Percentiles rank a stretch among this genome's conserved stretches.
Conservation (phyloP, 164 flowering plant genomes). For the Litsea cubeba region DNA sequence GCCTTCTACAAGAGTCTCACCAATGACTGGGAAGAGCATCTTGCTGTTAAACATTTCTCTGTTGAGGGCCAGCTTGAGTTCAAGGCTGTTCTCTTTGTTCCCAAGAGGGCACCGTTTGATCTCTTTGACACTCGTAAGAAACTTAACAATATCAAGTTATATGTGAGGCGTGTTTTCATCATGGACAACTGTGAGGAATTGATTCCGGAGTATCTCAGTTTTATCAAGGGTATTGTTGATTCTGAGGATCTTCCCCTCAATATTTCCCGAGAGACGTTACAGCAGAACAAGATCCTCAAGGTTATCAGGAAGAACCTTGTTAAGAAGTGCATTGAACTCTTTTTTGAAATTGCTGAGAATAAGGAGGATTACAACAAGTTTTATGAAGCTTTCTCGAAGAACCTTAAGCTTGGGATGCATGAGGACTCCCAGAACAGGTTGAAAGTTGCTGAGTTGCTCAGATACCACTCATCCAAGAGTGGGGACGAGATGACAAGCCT, state of each 20-base stretch:
- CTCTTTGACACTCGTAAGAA: constrained; percentile 30
- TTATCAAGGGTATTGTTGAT: constrained; percentile 21
- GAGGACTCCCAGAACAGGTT: constrained; percentile 33
- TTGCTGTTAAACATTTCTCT: constrained; percentile 34
- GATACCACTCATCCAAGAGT: constrained; percentile 36
- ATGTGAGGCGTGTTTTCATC: constrained; percentile 20
- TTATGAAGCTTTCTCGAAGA: constrained; percentile 35
- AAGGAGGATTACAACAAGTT: constrained; percentile 26
- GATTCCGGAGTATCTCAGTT: constrained; percentile 33
- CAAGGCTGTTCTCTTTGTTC: constrained; percentile 20
- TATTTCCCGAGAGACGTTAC: constrained; percentile 19
- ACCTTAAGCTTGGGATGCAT: constrained; percentile 35
- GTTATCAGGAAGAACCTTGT: constrained; percentile 36
- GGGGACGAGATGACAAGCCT: constrained; percentile 44
- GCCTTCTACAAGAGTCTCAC: constrained; percentile 33
- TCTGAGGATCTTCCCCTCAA: constrained; percentile 21
- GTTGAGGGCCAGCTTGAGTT: constrained; percentile 25
- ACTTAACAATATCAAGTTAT: constrained; percentile 25
- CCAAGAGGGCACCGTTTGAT: constrained; percentile 19
- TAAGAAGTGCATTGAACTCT: constrained; percentile 35
- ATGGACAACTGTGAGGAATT: constrained; percentile 24
- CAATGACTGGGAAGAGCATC: constrained; percentile 23
- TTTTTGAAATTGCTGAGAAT: constrained; percentile 26
- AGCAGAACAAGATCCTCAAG: constrained; percentile 24
- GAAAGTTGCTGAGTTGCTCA: constrained; percentile 29